These are phyloP conservation scores for Termitomyces bulborhizus DNA, from an alignment of 768 basidiomycete genomes.

Conservation along the genomic window DNA sequence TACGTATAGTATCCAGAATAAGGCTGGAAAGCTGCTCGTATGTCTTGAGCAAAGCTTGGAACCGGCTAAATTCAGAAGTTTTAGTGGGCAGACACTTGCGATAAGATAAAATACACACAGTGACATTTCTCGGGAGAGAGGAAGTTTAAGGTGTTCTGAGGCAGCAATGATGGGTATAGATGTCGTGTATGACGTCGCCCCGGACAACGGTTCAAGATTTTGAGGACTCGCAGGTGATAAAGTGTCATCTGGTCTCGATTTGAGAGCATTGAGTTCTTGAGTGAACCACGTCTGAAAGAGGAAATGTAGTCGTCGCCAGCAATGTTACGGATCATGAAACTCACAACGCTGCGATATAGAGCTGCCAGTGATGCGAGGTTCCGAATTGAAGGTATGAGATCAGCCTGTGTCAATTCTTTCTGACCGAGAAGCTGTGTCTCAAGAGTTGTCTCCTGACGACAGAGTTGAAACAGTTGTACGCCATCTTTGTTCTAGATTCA, in stretches of 20 bases:
- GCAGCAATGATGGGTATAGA: conserved; percentile 35
- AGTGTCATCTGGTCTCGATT: conserved; percentile 50
- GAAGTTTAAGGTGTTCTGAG: conserved; percentile 55
- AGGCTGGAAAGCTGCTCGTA: conserved; percentile 87
- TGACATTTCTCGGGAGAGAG: conserved; percentile 84
- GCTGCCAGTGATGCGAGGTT: conserved; percentile 72
- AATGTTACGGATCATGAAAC: conserved; percentile 19
- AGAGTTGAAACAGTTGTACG: conserved; percentile 47
- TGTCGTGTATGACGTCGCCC: conserved; percentile 40
- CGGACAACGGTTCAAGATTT: conserved; percentile 44
- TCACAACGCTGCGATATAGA: conserved; percentile 82
- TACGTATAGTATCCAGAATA: conserved; percentile 80
- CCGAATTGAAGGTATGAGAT: conserved; percentile 66
- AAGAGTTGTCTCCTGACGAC: conserved; percentile 72
- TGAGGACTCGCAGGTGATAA: conserved; percentile 46
- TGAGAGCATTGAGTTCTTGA: conserved; percentile 60
- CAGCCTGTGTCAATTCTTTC: conserved; percentile 44
- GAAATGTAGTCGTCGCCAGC: conserved; percentile 1
- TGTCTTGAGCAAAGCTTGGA: conserved; percentile 84
- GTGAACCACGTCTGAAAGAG: conserved; percentile 76
- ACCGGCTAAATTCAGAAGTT: conserved; percentile 51
- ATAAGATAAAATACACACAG: conserved; percentile 44
- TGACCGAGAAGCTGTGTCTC: conserved; percentile 65
- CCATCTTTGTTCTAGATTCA: conserved; percentile 30
- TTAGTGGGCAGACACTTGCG: background rate